These are phyloP conservation scores for Mycena polygramma DNA, from an alignment of 768 basidiomycete species.

Conservation along the genomic window DNA sequence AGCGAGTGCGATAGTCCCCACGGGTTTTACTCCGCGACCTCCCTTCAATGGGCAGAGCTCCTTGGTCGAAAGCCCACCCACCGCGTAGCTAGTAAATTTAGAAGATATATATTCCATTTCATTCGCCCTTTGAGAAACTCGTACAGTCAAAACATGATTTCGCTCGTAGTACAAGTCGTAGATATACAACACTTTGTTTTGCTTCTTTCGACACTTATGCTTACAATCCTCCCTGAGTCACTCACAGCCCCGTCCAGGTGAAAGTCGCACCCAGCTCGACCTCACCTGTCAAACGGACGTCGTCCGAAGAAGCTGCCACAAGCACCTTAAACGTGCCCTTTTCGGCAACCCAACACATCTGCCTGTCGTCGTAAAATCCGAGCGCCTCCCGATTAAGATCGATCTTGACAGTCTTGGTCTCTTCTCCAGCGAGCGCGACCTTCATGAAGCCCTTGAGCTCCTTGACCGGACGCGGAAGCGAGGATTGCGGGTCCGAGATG, in stretches of 20 bases:
- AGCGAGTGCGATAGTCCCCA: not conserved
- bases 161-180: too few relatives aligned
- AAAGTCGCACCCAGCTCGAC: conserved; percentile 51
- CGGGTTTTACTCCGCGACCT: conserved; percentile 1
- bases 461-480: conserved; percentile 58
- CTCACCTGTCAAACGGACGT: conserved; percentile 53
- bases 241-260: conserved; percentile 58
- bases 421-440: conserved; percentile 58
- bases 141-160: too few relatives aligned
- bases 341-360: conserved; percentile 61
- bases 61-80: too few relatives aligned
- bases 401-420: conserved; percentile 49
- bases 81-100: too few relatives aligned
- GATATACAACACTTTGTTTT: too few relatives aligned
- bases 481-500: conserved; percentile 55
- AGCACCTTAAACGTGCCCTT: conserved; percentile 59
- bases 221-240: too few relatives aligned
- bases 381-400: conserved; percentile 62
- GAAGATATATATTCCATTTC: too few relatives aligned
- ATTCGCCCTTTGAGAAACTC: too few relatives aligned
- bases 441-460: conserved; percentile 65
- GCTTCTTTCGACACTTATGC: too few relatives aligned
- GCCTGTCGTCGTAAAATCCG: conserved; percentile 62
- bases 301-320: conserved; percentile 61
- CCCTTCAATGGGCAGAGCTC: not conserved